phyloP scores from a whole-genome alignment of 2,329 filamentous ascomycete species.

The Pseudocercospora crystallina region DNA sequence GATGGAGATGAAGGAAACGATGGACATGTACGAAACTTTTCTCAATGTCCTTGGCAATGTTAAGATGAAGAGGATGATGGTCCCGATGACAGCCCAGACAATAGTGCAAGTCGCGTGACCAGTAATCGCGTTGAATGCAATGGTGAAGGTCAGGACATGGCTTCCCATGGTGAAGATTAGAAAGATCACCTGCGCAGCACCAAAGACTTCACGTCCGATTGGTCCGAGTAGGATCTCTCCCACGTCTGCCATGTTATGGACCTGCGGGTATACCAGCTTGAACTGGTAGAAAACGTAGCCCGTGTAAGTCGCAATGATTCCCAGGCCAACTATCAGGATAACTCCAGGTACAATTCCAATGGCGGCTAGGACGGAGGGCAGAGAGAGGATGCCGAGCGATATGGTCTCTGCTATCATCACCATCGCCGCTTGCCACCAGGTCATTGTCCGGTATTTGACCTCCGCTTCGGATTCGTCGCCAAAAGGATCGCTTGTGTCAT shows the following conservation, averaged over 20 bases:
- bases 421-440: constrained; percentile 45
- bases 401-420: constrained; percentile 61
- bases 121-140: constrained; percentile 67
- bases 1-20: constrained; percentile 55
- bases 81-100: constrained; percentile 61
- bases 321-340: constrained; percentile 55
- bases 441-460: constrained; percentile 53
- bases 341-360: constrained; percentile 57
- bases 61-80: constrained; percentile 58
- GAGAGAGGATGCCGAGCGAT: constrained; percentile 56
- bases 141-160: constrained; percentile 69
- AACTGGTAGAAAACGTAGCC: constrained; percentile 62
- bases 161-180: constrained; percentile 68
- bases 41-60: constrained; percentile 63
- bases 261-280: constrained; percentile 54
- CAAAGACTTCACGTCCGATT: constrained; percentile 64
- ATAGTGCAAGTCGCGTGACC: constrained; percentile 64
- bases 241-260: constrained; percentile 64
- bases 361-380: constrained; percentile 54
- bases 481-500: constrained; percentile 10
- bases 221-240: constrained; percentile 62
- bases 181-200: constrained; percentile 63
- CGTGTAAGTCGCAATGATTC: constrained; percentile 59
- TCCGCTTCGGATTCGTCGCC: constrained; percentile 28
- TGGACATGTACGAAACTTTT: constrained; percentile 63